A percentile compares a stretch with the other conserved stretches of the same genome.
These are phyloP conservation scores for Kazachstania africana DNA, from an alignment of 805 yeast genomes.

Conservation along the genomic window DNA sequence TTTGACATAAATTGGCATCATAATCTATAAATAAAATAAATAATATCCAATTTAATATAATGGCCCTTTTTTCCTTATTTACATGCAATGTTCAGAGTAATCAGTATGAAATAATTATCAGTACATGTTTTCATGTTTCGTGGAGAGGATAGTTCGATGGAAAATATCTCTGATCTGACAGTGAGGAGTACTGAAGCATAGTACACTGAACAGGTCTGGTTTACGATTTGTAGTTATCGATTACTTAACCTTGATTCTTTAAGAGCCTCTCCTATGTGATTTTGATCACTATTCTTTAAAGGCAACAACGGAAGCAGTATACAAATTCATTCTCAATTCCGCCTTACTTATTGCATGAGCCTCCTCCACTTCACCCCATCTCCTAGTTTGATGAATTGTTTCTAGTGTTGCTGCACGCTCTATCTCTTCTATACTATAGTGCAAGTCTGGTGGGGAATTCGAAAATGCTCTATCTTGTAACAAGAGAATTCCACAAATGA, in stretches of 20 bases:
- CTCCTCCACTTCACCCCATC: constrained; percentile 98
- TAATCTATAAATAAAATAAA: neutral
- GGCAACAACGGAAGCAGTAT: constrained; percentile 61
- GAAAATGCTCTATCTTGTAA: constrained; percentile 34
- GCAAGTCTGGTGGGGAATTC: constrained; percentile 10
- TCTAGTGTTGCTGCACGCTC: constrained; percentile 74
- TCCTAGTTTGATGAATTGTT: constrained; percentile 67
- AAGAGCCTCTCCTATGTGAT: too few species aligned
- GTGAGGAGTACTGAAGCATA: too few species aligned
- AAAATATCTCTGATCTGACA: too few species aligned
- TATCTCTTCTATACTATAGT: constrained; percentile 51
- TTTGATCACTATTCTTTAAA: constrained; percentile 8
- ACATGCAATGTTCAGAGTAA: too few species aligned
- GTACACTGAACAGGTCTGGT: too few species aligned
- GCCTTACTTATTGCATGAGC: constrained; percentile 96
- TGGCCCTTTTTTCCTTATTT: too few species aligned
- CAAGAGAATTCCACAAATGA: constrained; percentile 66
- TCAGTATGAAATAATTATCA: too few species aligned
- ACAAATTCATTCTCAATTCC: constrained; percentile 72
- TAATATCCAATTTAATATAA: too few species aligned
- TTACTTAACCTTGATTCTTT: too few species aligned
- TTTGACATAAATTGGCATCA: neutral
- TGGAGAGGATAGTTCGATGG: too few species aligned
- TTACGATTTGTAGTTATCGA: too few species aligned
- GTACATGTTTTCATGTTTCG: too few species aligned